Evolutionary conservation across 2,329 filamentous ascomycete species (phyloP), one percentile per base, ranked within the genome.

Genomic region (Aspergillus pseudonomiae): DNA sequence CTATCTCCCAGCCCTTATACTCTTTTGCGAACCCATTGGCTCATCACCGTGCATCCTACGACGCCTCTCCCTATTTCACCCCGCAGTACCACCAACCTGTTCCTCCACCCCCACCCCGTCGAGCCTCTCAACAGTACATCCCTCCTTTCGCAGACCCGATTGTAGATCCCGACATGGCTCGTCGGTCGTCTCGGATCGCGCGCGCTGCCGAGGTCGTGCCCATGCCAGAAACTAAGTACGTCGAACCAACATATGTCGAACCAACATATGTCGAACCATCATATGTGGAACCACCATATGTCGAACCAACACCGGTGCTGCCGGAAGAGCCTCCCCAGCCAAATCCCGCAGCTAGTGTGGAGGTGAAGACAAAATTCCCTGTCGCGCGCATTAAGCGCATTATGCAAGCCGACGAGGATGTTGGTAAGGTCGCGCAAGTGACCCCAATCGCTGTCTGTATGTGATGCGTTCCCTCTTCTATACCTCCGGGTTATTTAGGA

Each of bases 361-460:
- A 93, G 50, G 93, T 99, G 71, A 92, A 88, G 79, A 98, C 94
- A 39, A 97, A 97, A 74, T 99, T 99, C 74, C 95, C 95, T 1
- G 96, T 96, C 36, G 95, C 95, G 16, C 87, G 95, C 66, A 99
- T 99, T 83, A 99, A 99, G 84, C 89, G 95, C 58, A 98, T 99
- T 73, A 98, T 99, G 95, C 95, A 99, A 80, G 94, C 94, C 12
- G 95, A 99, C 74, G 95, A 99, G 75, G 95, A 99, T 77, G 94
- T 99, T 0, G 95, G 95, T 66, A 99, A 99, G 81, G 95, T 99
- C 11, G 94, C 95, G 4, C 95, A 99, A 79, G 95, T 98, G 65
- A 97, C 95, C 0, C 94, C 94, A 19, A 96, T 97, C 62, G 95
- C 94, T 30, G 94, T 98, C 52, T 88, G 87, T 88, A 84, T 74